A percentile compares a stretch with the other conserved stretches of the same genome.
phyloP scores from a whole-genome alignment of 2,329 filamentous ascomycete genomes.

The Aspergillus brasiliensis region DNA sequence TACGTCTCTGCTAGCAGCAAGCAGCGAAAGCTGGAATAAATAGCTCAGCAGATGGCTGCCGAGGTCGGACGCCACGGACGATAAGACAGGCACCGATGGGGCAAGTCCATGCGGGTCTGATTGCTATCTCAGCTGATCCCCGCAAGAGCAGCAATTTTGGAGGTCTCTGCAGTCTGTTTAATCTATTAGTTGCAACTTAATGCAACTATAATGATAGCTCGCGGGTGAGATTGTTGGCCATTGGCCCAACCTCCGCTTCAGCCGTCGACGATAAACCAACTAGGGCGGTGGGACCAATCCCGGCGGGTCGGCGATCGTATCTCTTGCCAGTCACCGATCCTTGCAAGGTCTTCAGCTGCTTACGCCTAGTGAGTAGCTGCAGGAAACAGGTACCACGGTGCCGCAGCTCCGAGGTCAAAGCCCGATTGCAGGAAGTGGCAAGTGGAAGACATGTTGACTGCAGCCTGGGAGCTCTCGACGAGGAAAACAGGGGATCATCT shows the following conservation, averaged over 20 bases:
- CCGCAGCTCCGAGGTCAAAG: not conserved
- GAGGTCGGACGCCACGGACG: not conserved
- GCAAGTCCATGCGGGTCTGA: slow-evolving; percentile 3
- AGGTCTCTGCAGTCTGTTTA: not conserved
- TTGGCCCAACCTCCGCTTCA: not conserved
- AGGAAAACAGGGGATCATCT: not conserved
- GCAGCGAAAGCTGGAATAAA: not conserved
- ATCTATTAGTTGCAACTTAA: not conserved
- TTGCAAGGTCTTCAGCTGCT: too few relatives aligned
- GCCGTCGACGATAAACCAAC: not conserved
- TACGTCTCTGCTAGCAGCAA: not conserved
- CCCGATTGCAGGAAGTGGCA: not conserved
- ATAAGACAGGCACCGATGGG: slow-evolving; percentile 1
- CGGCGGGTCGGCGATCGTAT: not conserved
- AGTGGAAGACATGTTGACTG: not conserved
- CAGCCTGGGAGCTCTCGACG: not conserved
- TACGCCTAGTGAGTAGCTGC: too few relatives aligned
- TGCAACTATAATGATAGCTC: not conserved
- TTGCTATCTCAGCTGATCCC: not conserved
- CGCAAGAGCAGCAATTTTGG: not conserved
- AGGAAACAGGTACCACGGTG: not conserved
- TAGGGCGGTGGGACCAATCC: not conserved
- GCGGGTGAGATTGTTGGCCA: not conserved
- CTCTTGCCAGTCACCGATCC: not conserved
- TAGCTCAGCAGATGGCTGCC: not conserved